Evolutionary conservation across 169 alveolate genomes (phyloP), one percentile per base, ranked within the genome.

Genomic region (Perkinsus olseni): DNA sequence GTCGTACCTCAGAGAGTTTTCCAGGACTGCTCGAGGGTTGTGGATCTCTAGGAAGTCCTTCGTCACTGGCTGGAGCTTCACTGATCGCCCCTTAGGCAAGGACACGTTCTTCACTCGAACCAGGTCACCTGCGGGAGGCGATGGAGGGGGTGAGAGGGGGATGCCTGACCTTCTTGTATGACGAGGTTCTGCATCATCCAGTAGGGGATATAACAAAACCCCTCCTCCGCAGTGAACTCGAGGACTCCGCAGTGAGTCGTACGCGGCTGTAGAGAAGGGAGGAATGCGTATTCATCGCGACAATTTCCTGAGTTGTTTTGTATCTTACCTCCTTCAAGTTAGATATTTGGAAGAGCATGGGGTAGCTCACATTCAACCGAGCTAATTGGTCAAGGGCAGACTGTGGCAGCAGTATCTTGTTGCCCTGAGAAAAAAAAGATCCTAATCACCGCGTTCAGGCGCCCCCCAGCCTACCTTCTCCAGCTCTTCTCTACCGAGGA

Each of bases 211-310:
- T 96, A 96, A 92, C 98, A 97, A 20, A 96, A 95, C 11, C 99
- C 99, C 93, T 98, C 99, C 94, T 97, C 99, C 10, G 98, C 98
- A 21, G 97, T 95, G 95, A 98, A 97, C 94, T 98, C 99, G 91
- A 96, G 94, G 6, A 98, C 99, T 8, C 99, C 99, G 92, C 98
- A 96, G 93, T 97, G 98, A 1, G 99, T 97, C 20, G 93, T 62
- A 34, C 95, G 40, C 91, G 50, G 82, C 95, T 94, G 40, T 31
- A 38, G 3, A 21, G 28, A n/a, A 48, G 31, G 48, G 11, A 90
- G 31, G 0, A 36, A 28, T 28, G 93, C 1, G 74, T 1, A 8
- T 62, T 24, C 17, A 62, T 24, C 36, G 17, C 17, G 28, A 11
- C 50, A 40, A 6, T 3, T 62, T 62, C 31, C 82, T 0, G 37